Percentiles rank a stretch among this genome's conserved stretches.
phyloP scores from a whole-genome alignment of 2,329 filamentous ascomycete genomes.

The Verticillium longisporum region DNA sequence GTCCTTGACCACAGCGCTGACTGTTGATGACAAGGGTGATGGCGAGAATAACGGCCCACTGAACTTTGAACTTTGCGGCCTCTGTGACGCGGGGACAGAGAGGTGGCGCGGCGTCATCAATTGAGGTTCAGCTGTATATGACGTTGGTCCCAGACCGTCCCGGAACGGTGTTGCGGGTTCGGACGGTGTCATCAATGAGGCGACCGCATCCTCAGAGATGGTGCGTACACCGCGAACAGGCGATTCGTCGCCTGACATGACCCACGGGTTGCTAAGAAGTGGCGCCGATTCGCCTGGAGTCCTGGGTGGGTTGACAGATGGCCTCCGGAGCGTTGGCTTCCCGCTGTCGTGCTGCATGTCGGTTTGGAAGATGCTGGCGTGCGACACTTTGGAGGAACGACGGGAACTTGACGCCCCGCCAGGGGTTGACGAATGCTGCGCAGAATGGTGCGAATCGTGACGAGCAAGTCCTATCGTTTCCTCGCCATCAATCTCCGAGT shows the following conservation, averaged over 20 bases:
- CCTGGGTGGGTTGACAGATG: conserved; percentile 21
- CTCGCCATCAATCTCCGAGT: conserved; percentile 52
- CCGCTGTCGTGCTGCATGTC: conserved; percentile 26
- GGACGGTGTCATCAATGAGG: conserved; percentile 18
- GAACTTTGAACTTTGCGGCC: conserved; percentile 29
- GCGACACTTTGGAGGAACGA: conserved; percentile 41
- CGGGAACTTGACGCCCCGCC: conserved; percentile 27
- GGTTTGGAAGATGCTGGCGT: conserved; percentile 34
- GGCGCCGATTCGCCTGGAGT: conserved; percentile 30
- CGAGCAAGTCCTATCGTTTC: conserved; percentile 55
- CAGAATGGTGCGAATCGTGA: conserved; percentile 40
- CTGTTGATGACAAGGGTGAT: conserved; percentile 52
- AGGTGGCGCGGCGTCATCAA: conserved; percentile 17
- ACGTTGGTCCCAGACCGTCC: conserved; percentile 14
- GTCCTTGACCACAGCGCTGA: conserved; percentile 51
- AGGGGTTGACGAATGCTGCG: conserved; percentile 17
- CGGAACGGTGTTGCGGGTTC: conserved; percentile 23
- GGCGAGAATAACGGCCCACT: conserved; percentile 49
- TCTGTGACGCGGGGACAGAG: conserved; percentile 9
- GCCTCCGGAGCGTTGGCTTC: conserved; percentile 26
- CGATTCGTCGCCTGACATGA: conserved; percentile 20
- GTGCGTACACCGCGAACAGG: conserved; percentile 27
- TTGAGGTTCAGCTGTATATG: conserved; percentile 12
- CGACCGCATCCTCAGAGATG: conserved; percentile 27
- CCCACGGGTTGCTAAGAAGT: conserved; percentile 37